phyloP scores from a whole-genome alignment of 306 rosid genomes.

The Gastrolobium bilobum region DNA sequence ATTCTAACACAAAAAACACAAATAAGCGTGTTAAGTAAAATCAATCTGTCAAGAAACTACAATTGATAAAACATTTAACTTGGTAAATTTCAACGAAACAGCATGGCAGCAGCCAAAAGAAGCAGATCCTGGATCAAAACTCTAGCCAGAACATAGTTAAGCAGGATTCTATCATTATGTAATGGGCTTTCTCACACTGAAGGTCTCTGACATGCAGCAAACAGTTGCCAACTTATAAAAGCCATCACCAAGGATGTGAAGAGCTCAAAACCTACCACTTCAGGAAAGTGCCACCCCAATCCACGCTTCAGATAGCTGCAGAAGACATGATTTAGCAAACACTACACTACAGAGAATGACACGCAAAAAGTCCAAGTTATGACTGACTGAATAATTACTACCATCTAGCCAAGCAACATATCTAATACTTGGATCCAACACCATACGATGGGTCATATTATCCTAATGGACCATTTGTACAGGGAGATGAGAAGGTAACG shows the following conservation, averaged over 20 bases:
- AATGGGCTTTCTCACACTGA: slow-evolving; percentile 58
- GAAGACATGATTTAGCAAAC: slow-evolving; percentile 40
- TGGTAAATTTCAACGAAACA: slow-evolving; percentile 42
- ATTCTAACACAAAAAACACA: slow-evolving; percentile 29
- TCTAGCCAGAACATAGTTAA: slow-evolving; percentile 40
- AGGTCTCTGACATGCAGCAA: slow-evolving; percentile 94
- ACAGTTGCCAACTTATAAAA: slow-evolving; percentile 90
- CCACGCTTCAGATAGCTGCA: slow-evolving; percentile 94
- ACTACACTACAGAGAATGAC: slow-evolving; percentile 7
- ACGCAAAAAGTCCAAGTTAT: slow-evolving; percentile 6
- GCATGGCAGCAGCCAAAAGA: slow-evolving; percentile 45
- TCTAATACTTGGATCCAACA: slow-evolving; percentile 36
- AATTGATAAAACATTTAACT: slow-evolving; percentile 40
- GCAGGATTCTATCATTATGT: slow-evolving; percentile 34
- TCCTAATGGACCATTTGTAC: slow-evolving; percentile 11
- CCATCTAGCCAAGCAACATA: slow-evolving; percentile 20
- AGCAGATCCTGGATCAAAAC: slow-evolving; percentile 43
- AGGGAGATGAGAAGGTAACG: neutral
- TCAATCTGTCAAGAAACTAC: slow-evolving; percentile 39
- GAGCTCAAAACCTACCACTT: slow-evolving; percentile 94
- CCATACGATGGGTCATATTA: slow-evolving; percentile 11
- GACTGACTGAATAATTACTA: slow-evolving; percentile 13
- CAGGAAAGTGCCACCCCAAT: slow-evolving; percentile 90
- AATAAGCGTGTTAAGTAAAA: slow-evolving; percentile 17
- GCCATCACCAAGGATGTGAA: slow-evolving; percentile 91